A percentile compares a stretch with the other conserved stretches of the same genome.
These are phyloP conservation scores for Cutaneotrichosporon sp. DNA, from an alignment of 1,284 basidiomycete species.

Conservation along the genomic window DNA sequence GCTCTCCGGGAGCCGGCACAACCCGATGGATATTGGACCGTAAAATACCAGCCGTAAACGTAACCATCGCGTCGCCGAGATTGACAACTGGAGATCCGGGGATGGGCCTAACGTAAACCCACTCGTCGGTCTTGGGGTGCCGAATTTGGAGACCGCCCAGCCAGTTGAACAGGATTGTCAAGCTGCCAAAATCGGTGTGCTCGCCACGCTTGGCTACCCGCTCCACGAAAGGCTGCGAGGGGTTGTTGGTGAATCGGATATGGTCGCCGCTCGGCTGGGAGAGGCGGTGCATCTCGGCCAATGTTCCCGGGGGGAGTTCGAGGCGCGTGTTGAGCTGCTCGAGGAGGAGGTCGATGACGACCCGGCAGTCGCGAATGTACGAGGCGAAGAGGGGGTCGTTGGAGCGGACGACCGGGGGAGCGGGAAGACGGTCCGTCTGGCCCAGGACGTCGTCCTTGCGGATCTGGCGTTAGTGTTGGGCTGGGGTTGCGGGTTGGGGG, in stretches of 20 bases:
- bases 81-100: slow-evolving; percentile 64
- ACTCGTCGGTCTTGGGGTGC: slow-evolving; percentile 62
- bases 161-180: slow-evolving; percentile 56
- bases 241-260: slow-evolving; percentile 60
- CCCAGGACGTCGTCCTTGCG: slow-evolving; percentile 36
- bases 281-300: slow-evolving; percentile 57
- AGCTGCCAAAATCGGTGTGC: slow-evolving; percentile 36
- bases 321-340: slow-evolving; percentile 62
- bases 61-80: slow-evolving; percentile 61
- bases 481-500: background rate
- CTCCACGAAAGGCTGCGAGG: slow-evolving; percentile 32
- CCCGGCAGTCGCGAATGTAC: slow-evolving; percentile 30
- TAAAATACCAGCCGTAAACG: slow-evolving; percentile 63
- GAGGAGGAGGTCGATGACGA: slow-evolving; percentile 60
- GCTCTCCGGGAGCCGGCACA: slow-evolving; percentile 56
- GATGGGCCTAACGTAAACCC: slow-evolving; percentile 68
- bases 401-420: slow-evolving; percentile 25
- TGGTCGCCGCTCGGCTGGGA: slow-evolving; percentile 62
- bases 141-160: slow-evolving; percentile 71
- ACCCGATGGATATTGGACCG: slow-evolving; percentile 38
- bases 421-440: slow-evolving; percentile 19
- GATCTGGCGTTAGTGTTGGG: slow-evolving; percentile 21
- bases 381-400: slow-evolving; percentile 21
- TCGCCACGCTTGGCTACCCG: slow-evolving; percentile 25
- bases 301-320: slow-evolving; percentile 59